Evolutionary conservation across 345 rosid genomes (phyloP), one percentile per base, ranked within the genome.

Genomic region (Melaleuca alternifolia): DNA sequence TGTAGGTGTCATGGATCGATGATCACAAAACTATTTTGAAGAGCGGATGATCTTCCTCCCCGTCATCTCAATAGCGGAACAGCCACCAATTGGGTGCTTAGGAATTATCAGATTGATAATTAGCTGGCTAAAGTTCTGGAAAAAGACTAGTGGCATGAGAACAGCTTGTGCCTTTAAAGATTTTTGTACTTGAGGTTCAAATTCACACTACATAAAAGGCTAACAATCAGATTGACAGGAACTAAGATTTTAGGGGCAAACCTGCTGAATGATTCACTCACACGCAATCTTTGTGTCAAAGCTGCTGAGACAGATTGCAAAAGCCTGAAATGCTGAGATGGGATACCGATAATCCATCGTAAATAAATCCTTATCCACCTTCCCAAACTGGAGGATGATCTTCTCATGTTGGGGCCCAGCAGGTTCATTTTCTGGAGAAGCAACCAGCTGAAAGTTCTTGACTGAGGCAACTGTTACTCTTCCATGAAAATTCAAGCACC

Each of bases 291-390:
- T 96, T 84, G 98, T 97, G 93, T 97, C 99, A 62, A 97, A 97
- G 94, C 98, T 96, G 93, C 98, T 96, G 62, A 97, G 98, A 92
- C 98, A 97, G 85, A 96, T 93, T n/a, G 98, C 96, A 89, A 97
- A 97, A 53, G 99, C 99, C 91, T 94, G 99, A 90, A 97, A 97
- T 56, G 99, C 98, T 57, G 98, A 97, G 85, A 97, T 94, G 14
- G 99, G 98, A 88, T 95, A 97, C 87, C 91, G 95, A 88, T 93
- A 97, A 88, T 97, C 99, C 99, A 97, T 96, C 20, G 98, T 97
- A 92, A 97, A 97, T 20, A 93, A 93, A 89, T 97, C 99, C 90
- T 97, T 97, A 44, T 97, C 98, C 51, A 97, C 98, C 91, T 96
- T 97, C 50, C 98, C 99, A 56, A 97, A 96, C 92, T 97, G 99